Evolutionary conservation across 192 early-diverging fungal genomes (phyloP), one percentile per base, ranked within the genome.

Genomic region (Coemansia sp.): DNA sequence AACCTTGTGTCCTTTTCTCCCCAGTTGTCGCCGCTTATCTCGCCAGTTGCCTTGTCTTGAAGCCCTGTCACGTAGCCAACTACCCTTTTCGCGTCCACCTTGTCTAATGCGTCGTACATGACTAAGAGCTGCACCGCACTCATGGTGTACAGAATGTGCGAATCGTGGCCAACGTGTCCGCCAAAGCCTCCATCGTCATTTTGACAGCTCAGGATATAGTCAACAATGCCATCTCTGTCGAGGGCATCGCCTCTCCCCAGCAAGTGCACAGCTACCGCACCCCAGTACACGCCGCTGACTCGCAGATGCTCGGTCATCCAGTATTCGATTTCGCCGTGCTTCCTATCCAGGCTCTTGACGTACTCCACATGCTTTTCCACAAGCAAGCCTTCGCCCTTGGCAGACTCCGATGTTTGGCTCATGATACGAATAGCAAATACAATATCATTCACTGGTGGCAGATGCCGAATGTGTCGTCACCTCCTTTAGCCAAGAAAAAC

Each of bases 1-100:
- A 99, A 99, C 56, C 97, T 84, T 0, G 95, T 95, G 70, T 99
- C 97, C 25, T 93, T 86, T 70, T 99, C 96, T 54, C 94, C 96
- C 91, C 93, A 98, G 12, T 79, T 74, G 76, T 99, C 97, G 12
- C 97, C 97, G 10, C 83, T 81, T 65, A 98, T 94, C n/a, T 91
- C 90, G 2, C 96, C 94, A 24, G 86, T 85, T 20, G 77, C 76
- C 4, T 72, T 75, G 39, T 89, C 64, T 59, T 95, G 92, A 20
- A 89, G 65, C 3, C 72, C 73, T 1, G 62, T 62, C 41, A 97
- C 87, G 71, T 89, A 98, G 37, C 84, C 62, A 1, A 92, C 82
- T 6, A 91, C 88, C 29, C 85, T 84, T 15, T 85, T 76, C 2
- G 67, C 70, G 59, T 96, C 87, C 24, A 97, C 79, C n/a, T 74